These are phyloP conservation scores for Penicillium verhagenii DNA, from an alignment of 495 filamentous ascomycete genomes.

Conservation along the genomic window DNA sequence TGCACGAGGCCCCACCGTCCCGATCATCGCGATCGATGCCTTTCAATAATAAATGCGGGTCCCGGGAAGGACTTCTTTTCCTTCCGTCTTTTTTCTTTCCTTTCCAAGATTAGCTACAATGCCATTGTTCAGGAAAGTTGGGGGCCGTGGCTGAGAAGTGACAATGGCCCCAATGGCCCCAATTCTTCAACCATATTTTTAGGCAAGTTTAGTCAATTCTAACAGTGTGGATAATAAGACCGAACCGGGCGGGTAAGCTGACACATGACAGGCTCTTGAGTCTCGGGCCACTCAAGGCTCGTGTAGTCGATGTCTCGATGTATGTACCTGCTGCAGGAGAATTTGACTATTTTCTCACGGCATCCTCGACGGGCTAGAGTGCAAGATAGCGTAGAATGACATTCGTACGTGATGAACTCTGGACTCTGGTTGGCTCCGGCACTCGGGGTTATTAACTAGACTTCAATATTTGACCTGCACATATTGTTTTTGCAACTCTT, in stretches of 20 bases:
- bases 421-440: background rate
- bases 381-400: constrained; percentile 15
- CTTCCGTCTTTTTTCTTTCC: background rate
- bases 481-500: too few species aligned
- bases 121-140: too few species aligned
- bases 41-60: too few species aligned
- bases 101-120: too few species aligned
- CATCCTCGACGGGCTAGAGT: background rate
- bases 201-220: background rate
- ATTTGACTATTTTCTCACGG: background rate
- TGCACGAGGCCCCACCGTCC: too few species aligned
- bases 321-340: too few species aligned
- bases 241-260: background rate
- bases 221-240: background rate
- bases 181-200: background rate
- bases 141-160: too few species aligned
- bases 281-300: background rate
- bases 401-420: background rate
- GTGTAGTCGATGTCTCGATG: background rate
- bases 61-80: too few species aligned
- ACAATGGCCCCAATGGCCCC: background rate
- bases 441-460: background rate
- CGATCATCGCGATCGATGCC: too few species aligned
- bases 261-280: background rate
- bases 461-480: background rate